Conservation (phyloP, 2,329 filamentous ascomycete genomes). For the Beauveria australis region DNA sequence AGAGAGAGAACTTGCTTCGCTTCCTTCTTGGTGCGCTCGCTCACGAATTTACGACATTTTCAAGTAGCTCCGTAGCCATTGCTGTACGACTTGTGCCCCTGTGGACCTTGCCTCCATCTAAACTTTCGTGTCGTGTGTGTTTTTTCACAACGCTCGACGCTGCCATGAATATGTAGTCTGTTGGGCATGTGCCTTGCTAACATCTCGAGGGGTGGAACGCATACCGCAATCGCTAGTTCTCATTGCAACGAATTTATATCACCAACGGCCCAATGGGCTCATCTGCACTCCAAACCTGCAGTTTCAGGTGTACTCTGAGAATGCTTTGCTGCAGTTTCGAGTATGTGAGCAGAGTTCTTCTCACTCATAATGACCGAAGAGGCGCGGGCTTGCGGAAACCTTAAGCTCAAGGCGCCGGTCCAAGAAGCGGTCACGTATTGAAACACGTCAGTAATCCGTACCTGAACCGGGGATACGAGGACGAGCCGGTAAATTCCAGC, state of each 20-base stretch:
- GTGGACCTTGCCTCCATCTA: not conserved
- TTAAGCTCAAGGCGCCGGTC: not conserved
- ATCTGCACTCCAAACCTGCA: not conserved
- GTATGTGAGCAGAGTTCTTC: not conserved
- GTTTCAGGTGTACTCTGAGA: not conserved
- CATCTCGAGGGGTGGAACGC: not conserved
- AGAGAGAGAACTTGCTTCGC: not conserved
- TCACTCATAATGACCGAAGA: no score
- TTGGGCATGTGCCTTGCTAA: not conserved
- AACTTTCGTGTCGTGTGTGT: no score
- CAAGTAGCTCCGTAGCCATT: not conserved
- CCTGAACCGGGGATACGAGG: not conserved
- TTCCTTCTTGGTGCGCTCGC: not conserved
- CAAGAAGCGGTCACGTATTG: not conserved
- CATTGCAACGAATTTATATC: not conserved
- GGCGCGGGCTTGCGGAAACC: not conserved
- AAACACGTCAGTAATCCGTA: no score
- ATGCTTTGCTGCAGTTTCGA: not conserved
- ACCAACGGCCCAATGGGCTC: not conserved
- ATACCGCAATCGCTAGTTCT: not conserved
- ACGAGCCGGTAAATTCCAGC: no score
- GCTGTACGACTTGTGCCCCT: not conserved
- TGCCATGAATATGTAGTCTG: not conserved
- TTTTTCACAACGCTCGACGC: no score
- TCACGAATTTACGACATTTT: not conserved